phyloP scores from a whole-genome alignment of 176 grass and related monocot genomes.

The Zoysia pacifica region DNA sequence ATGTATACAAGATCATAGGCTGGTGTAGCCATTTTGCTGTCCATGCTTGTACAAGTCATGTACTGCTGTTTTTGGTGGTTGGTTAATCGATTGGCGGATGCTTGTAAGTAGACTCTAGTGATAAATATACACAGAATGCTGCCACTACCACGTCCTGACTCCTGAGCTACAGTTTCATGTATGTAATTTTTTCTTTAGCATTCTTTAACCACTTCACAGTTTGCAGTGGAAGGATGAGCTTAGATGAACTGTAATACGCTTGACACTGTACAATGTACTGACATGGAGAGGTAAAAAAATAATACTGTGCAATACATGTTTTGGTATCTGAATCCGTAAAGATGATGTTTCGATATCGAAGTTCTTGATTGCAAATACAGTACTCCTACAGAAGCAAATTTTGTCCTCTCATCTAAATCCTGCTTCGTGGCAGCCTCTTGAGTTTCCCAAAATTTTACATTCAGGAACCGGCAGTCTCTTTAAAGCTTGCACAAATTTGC shows the following conservation, averaged over 20 bases:
- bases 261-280: not conserved
- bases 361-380: not conserved
- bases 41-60: not conserved
- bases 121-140: not conserved
- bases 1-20: not conserved
- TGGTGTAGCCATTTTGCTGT: not conserved
- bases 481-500: too few relatives aligned
- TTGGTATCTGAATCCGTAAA: not conserved
- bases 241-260: not conserved
- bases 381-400: not conserved
- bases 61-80: not conserved
- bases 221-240: not conserved
- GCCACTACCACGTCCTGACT: not conserved
- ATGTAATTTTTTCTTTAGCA: not conserved
- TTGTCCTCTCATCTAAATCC: not conserved
- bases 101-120: slow-evolving; percentile 20
- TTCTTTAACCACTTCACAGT: not conserved
- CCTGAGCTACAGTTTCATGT: not conserved
- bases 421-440: not conserved
- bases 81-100: not conserved
- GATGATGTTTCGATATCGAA: not conserved
- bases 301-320: not conserved
- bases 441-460: too few relatives aligned
- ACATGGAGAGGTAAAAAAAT: not conserved
- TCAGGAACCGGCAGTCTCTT: too few relatives aligned